Base-by-base conservation (phyloP, 225 moss, liverwort and hornwort species). In the Pseudoscleropodium purum region DNA sequence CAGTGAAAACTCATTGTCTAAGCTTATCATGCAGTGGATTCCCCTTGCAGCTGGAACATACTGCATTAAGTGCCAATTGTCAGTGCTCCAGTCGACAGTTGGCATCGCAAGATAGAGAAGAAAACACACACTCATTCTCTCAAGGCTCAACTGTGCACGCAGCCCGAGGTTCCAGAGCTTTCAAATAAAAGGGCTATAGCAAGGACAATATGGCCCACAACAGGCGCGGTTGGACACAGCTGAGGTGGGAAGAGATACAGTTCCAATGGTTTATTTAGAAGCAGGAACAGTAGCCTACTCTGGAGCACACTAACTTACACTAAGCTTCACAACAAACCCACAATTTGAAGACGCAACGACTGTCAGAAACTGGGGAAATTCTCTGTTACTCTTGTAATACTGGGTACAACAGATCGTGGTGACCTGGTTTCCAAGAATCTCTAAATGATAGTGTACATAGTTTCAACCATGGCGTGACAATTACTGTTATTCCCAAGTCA, bases 41-140 rank as follows among this genome's bases (percentile, higher is more conserved):
- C 82, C 82, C 82, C 60, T 81, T 85, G 84, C 80, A 91, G 88
- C 88, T 91, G 90, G 88, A 85, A 81, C 91, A 76, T 47, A 86
- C 88, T 86, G 91, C 89, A 86, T 69, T 91, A 70, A 89, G 43
- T 51, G 89, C 70, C 70, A 79, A 84, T 36, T 86, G 89, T 89
- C 91, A 87, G 70, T 51, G 43, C 34, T 83, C 54, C 83, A 81
- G 86, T 78, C 4, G 51, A 85, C 92, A 92, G 87, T 85, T 92
- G 84, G 87, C 87, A 85, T 49, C 29, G 31, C 51, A 31, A 87
- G 65, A 84, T 63, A 65, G 49, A 47, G 41, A 2, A 13, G 51
- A 88, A 27, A 73, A 25, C 21, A 37, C 43, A 83, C 79, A 87
- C 84, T 86, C 86, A 84, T 86, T 7, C 83, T 91, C 89, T 91